Evolutionary conservation across 2,329 filamentous ascomycete genomes (phyloP).

Genomic region (Rhynchosporium agropyri): DNA sequence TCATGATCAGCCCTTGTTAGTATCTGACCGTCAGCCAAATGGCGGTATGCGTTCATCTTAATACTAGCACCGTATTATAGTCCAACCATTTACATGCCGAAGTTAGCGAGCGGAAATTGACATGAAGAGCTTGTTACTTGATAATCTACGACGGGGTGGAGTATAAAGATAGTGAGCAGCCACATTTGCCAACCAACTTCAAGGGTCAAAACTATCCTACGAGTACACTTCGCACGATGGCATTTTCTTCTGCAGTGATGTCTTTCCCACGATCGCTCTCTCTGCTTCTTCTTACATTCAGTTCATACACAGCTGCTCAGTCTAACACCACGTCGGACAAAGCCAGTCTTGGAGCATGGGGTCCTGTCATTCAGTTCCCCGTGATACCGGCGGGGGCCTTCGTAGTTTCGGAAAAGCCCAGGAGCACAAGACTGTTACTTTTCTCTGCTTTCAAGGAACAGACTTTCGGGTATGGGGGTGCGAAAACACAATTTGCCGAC

Average conservation of each 20-base stretch:
- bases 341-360: constrained; percentile 25
- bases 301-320: neutral
- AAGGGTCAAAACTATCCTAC: neutral
- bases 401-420: constrained; percentile 20
- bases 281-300: neutral
- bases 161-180: constrained; percentile 5
- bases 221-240: neutral
- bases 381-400: constrained; percentile 29
- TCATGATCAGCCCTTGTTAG: neutral
- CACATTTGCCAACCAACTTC: neutral
- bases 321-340: constrained; percentile 2
- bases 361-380: constrained; percentile 29
- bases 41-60: neutral
- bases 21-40: neutral
- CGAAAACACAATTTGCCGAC: constrained; percentile 42
- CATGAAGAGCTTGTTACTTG: no score
- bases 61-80: neutral
- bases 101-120: neutral
- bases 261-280: neutral
- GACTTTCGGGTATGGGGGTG: constrained; percentile 25
- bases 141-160: neutral
- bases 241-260: neutral
- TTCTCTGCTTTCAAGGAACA: constrained; percentile 24
- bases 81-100: neutral
- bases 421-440: constrained; percentile 25